A percentile compares a stretch with the other conserved stretches of the same genome.
Conservation (phyloP, 306 rosid species). For the Gynostemma pentaphyllum region DNA sequence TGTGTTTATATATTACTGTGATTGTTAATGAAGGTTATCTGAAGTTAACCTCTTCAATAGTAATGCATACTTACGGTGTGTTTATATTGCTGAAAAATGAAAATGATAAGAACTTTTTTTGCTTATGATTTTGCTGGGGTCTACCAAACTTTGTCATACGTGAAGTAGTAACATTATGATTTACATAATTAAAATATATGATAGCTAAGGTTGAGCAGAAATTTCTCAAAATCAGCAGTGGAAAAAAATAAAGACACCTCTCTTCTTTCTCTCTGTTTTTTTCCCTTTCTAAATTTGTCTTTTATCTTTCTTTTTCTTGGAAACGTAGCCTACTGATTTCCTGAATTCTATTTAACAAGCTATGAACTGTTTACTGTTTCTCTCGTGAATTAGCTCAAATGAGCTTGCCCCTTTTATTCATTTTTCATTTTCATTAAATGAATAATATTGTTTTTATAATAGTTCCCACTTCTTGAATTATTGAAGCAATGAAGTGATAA, state of each 20-base stretch:
- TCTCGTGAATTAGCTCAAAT: conserved; percentile 8
- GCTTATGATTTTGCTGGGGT: conserved; percentile 8
- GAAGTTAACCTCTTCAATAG: neutral
- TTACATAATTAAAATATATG: neutral
- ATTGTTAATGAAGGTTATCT: conserved; percentile 6
- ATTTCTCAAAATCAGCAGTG: conserved; percentile 3
- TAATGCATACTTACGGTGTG: neutral
- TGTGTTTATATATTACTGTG: neutral
- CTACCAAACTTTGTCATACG: neutral
- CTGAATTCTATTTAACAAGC: neutral
- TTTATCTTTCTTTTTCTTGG: neutral
- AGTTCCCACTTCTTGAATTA: neutral
- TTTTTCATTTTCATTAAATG: neutral
- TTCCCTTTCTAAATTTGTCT: conserved; percentile 9
- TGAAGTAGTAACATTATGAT: conserved; percentile 3
- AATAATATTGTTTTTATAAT: neutral
- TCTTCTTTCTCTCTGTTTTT: neutral
- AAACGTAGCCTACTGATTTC: conserved; percentile 6
- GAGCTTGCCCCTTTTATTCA: neutral
- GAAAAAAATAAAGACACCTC: neutral
- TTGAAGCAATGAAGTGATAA: neutral
- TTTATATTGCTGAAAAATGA: too few relatives aligned
- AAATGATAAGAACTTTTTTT: neutral
- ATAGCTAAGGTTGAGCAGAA: neutral
- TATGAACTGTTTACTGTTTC: conserved; percentile 7